Evolutionary conservation across 2,329 filamentous ascomycete genomes (phyloP).

Genomic region (Talaromyces sp.): DNA sequence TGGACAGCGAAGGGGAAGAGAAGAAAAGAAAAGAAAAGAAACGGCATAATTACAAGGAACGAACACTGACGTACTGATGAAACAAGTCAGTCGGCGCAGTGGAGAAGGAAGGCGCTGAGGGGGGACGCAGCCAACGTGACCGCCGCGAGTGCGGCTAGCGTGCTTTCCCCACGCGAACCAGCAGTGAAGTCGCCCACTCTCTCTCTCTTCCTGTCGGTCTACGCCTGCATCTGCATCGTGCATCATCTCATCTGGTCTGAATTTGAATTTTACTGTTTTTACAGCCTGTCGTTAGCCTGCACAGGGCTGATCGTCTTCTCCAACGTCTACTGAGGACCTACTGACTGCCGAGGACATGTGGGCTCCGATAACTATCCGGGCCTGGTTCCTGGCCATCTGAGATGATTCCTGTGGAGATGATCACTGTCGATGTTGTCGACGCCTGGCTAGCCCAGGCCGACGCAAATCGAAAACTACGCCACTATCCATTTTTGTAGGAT

Average conservation of each 20-base stretch:
- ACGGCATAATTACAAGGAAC: neutral
- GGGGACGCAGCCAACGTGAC: neutral
- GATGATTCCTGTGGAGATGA: neutral
- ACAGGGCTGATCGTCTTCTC: neutral
- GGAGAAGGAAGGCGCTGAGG: neutral
- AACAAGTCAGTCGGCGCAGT: neutral
- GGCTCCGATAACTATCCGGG: neutral
- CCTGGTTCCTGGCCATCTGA: neutral
- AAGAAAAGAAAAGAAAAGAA: neutral
- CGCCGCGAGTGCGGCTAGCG: neutral
- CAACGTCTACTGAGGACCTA: neutral
- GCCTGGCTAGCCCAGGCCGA: neutral
- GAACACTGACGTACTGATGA: neutral
- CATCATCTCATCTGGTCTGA: neutral
- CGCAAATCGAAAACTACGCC: neutral
- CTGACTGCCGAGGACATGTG: neutral
- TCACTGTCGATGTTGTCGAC: neutral
- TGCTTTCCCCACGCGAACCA: neutral
- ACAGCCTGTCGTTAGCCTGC: neutral
- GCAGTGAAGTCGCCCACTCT: neutral
- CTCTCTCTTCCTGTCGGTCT: too few relatives aligned
- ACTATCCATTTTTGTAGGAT: neutral
- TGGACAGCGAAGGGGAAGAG: neutral
- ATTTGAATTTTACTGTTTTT: neutral
- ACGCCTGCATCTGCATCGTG: neutral